These are phyloP conservation scores for Botrytis paeoniae DNA, from an alignment of 2,329 filamentous ascomycete genomes.

Conservation along the genomic window DNA sequence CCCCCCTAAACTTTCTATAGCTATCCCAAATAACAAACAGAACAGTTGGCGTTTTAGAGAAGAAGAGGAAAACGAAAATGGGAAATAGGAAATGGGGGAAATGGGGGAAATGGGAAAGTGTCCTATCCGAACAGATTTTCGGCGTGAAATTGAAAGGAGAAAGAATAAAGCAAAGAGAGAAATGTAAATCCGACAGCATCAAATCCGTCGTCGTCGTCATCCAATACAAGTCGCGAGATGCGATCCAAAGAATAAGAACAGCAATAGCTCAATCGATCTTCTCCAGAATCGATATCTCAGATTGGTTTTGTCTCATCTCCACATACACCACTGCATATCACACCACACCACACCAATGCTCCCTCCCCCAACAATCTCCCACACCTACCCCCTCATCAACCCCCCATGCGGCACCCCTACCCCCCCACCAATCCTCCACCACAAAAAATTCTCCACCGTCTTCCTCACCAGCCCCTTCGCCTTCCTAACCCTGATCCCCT, in stretches of 20 bases:
- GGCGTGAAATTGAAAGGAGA: no score
- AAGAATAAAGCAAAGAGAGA: neutral
- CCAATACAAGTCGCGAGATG: neutral
- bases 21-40: neutral
- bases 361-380: neutral
- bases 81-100: no score
- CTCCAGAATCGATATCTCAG: neutral
- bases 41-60: no score
- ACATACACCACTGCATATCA: neutral
- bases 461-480: neutral
- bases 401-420: neutral
- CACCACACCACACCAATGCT: neutral
- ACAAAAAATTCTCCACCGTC: slow-evolving; percentile 12
- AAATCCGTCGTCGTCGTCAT: neutral
- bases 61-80: neutral
- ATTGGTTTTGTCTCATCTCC: accelerated
- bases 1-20: neutral
- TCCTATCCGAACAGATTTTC: no score
- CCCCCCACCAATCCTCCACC: neutral
- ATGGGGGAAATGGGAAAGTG: no score
- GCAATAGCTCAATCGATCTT: neutral
- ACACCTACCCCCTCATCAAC: neutral
- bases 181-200: no score
- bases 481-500: neutral
- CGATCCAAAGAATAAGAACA: neutral